Conservation (phyloP, 257 asterid species). For the Solanum gracilifrons region DNA sequence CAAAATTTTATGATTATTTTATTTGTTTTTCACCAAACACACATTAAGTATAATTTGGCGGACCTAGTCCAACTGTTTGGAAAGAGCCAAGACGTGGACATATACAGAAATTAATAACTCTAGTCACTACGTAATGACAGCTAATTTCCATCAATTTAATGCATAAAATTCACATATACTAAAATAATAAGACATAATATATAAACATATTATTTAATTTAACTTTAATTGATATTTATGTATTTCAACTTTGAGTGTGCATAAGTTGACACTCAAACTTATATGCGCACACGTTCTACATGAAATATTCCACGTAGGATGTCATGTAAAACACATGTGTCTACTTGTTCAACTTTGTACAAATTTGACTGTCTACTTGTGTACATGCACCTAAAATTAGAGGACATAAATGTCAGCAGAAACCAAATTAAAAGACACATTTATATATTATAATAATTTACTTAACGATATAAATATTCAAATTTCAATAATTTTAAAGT, state of each 20-base stretch:
- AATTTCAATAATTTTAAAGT: neutral
- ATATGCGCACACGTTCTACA: neutral
- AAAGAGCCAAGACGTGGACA: neutral
- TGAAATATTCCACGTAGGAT: neutral
- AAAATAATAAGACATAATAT: neutral
- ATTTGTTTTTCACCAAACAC: neutral
- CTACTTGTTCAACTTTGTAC: too few species aligned
- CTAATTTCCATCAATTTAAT: neutral
- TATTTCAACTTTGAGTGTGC: too few species aligned
- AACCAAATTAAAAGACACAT: fast-evolving
- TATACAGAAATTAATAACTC: neutral
- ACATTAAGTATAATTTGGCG: neutral
- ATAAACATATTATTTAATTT: too few species aligned
- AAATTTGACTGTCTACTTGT: fast-evolving
- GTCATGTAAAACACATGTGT: neutral
- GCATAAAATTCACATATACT: neutral
- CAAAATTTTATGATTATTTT: neutral
- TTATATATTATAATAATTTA: too few species aligned
- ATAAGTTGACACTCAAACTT: too few species aligned
- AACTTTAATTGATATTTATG: fast-evolving
- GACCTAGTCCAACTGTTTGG: neutral
- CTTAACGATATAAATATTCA: neutral
- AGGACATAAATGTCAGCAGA: fast-evolving
- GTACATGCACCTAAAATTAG: too few species aligned
- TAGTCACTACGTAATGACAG: neutral